These are phyloP conservation scores for Scalesia atractyloides DNA, from an alignment of 129 eudicot species.

Conservation along the genomic window DNA sequence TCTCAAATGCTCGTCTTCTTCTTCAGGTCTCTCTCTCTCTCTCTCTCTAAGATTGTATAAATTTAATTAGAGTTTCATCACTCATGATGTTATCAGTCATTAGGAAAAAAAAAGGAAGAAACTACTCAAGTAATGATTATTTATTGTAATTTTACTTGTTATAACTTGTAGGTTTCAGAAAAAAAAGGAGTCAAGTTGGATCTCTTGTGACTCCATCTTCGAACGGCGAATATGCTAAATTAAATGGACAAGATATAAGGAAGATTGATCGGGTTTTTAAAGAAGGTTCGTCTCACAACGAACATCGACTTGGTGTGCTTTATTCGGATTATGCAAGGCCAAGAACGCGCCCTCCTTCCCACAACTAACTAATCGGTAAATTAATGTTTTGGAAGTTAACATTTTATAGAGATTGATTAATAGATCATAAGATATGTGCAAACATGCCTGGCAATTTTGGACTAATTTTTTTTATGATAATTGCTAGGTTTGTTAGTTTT, in stretches of 20 bases:
- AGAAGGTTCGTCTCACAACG: conserved; percentile 34
- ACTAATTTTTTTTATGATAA: conserved; percentile 3
- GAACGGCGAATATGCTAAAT: conserved; percentile 1
- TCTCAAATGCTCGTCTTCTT: conserved; percentile 47
- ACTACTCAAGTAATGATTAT: background rate
- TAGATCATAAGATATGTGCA: conserved; percentile 13
- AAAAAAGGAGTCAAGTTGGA: conserved; percentile 10
- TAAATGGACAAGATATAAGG: conserved; percentile 12
- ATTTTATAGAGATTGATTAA: conserved; percentile 9
- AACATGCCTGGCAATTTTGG: conserved; percentile 18
- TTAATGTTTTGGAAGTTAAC: background rate
- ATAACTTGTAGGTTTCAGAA: conserved; percentile 21
- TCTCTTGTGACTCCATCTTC: background rate
- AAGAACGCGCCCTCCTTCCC: conserved; percentile 57
- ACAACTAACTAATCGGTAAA: conserved; percentile 32
- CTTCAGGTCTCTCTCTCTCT: conserved; percentile 19
- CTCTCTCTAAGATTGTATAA: background rate
- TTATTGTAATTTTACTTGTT: background rate
- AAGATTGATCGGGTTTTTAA: conserved; percentile 24
- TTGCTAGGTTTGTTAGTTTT: background rate
- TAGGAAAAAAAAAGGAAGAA: background rate
- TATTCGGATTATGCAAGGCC: conserved; percentile 66
- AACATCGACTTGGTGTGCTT: conserved; percentile 43
- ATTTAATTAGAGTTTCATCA: background rate
- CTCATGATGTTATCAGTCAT: conserved; percentile 3